Percentiles rank a stretch among this genome's conserved stretches.
Evolutionary conservation across 805 yeast genomes (phyloP).

Genomic region (Torulaspora maleeae): DNA sequence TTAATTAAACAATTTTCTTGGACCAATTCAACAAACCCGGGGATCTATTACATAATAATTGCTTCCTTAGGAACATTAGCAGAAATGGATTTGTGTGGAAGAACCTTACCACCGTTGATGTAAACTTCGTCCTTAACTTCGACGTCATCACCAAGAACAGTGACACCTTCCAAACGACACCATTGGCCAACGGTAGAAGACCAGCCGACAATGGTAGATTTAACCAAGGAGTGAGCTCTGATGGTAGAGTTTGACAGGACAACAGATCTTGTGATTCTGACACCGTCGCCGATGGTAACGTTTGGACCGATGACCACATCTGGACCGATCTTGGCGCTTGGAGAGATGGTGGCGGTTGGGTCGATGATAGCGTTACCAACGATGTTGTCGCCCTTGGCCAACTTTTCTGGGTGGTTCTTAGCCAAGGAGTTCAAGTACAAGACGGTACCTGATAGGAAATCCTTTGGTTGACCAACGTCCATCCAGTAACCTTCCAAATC

Average conservation of each 20-base stretch:
- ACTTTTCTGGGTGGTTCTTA: slow-evolving; percentile 68
- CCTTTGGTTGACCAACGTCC: slow-evolving; percentile 99
- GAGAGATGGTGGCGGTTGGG: slow-evolving; percentile 90
- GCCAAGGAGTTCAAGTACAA: slow-evolving; percentile 82
- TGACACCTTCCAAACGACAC: slow-evolving; percentile 97
- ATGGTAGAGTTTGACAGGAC: slow-evolving; percentile 84
- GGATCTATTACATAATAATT: slow-evolving; percentile 77
- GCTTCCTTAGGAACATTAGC: slow-evolving; percentile 96
- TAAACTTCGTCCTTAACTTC: slow-evolving; percentile 97
- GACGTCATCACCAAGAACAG: slow-evolving; percentile 98
- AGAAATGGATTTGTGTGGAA: slow-evolving; percentile 96
- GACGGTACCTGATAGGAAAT: slow-evolving; percentile 93
- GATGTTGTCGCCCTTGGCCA: slow-evolving; percentile 67
- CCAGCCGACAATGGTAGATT: slow-evolving; percentile 98
- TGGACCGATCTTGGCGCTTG: slow-evolving; percentile 95
- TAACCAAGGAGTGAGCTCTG: slow-evolving; percentile 97
- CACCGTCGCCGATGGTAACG: slow-evolving; percentile 95
- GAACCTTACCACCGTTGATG: slow-evolving; percentile 98
- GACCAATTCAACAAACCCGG: slow-evolving; percentile 1
- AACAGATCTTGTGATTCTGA: slow-evolving; percentile 94
- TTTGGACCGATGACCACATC: slow-evolving; percentile 97
- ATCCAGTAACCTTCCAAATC: slow-evolving; percentile 99
- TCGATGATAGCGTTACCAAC: slow-evolving; percentile 91
- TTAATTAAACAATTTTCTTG: slow-evolving; percentile 1
- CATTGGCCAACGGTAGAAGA: slow-evolving; percentile 96